Evolutionary conservation across 495 filamentous ascomycete species (phyloP).

Genomic region (Penicillium roqueforti): DNA sequence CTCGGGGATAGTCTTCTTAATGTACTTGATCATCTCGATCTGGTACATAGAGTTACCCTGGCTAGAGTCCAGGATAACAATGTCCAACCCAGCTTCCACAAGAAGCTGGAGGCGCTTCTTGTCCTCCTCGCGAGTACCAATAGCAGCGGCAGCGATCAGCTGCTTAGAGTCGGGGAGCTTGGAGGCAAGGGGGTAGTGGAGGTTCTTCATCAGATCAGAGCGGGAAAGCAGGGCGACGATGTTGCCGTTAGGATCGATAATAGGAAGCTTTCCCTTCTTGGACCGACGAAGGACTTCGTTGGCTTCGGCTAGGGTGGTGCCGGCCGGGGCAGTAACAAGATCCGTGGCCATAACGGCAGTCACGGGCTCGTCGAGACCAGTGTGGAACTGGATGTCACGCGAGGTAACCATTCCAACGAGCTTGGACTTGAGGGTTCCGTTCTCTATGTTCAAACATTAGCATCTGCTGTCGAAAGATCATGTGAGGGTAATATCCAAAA

Average conservation of each 20-base stretch:
- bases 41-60: slow-evolving; percentile 98
- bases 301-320: slow-evolving; percentile 80
- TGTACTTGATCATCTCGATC: slow-evolving; percentile 92
- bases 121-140: slow-evolving; percentile 91
- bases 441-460: slow-evolving; percentile 56
- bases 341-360: slow-evolving; percentile 93
- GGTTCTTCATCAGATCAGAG: slow-evolving; percentile 97
- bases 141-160: slow-evolving; percentile 89
- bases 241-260: slow-evolving; percentile 82
- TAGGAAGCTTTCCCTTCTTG: slow-evolving; percentile 98
- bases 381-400: slow-evolving; percentile 95
- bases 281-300: slow-evolving; percentile 91
- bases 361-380: slow-evolving; percentile 62
- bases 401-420: slow-evolving; percentile 96
- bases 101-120: slow-evolving; percentile 81
- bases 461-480: slow-evolving; percentile 27
- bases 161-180: slow-evolving; percentile 98
- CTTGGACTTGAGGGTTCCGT: slow-evolving; percentile 87
- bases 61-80: slow-evolving; percentile 90
- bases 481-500: slow-evolving; percentile 15
- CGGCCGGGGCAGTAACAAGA: slow-evolving; percentile 82
- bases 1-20: slow-evolving; percentile 78
- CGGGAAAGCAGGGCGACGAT: slow-evolving; percentile 92
- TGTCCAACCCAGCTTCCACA: slow-evolving; percentile 91
- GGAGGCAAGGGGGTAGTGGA: slow-evolving; percentile 93